These are phyloP conservation scores for Fonsecaea nubica DNA, from an alignment of 2,329 filamentous ascomycete genomes.

Conservation along the genomic window DNA sequence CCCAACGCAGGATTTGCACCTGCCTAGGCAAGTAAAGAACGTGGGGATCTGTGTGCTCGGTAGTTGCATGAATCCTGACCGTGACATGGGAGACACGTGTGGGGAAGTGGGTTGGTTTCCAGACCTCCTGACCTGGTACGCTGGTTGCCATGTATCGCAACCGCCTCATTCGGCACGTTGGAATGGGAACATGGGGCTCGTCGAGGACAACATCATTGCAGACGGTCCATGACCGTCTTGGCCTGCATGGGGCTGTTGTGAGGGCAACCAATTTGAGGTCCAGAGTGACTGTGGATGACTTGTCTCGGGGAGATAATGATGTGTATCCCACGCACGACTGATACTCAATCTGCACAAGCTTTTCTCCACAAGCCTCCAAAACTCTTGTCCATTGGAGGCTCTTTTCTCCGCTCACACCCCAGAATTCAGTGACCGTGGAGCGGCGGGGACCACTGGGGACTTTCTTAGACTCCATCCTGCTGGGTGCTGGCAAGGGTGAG, in stretches of 20 bases:
- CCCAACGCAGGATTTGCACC: not conserved
- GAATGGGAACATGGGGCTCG: not conserved
- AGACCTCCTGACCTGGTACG: not conserved
- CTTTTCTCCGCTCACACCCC: not conserved
- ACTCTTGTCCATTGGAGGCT: conserved; percentile 12
- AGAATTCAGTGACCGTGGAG: not conserved
- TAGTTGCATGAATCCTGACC: conserved; percentile 8
- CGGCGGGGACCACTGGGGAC: not conserved
- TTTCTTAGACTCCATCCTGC: not conserved
- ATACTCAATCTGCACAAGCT: not conserved
- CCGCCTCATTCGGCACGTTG: not conserved
- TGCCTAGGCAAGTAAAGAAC: conserved; percentile 8
- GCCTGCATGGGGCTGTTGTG: not conserved
- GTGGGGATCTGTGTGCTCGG: conserved; percentile 8
- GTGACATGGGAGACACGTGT: not conserved
- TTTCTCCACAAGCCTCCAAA: conserved; percentile 10
- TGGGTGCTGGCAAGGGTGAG: not conserved
- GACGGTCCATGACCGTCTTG: not conserved
- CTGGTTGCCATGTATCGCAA: not conserved
- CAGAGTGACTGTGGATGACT: not conserved
- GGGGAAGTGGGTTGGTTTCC: conserved; percentile 6
- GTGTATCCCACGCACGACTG: not conserved
- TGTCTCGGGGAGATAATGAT: conserved; percentile 1
- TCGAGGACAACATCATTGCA: not conserved
- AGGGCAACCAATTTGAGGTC: not conserved